Evolutionary conservation across 2,329 filamentous ascomycete species (phyloP).

Genomic region (Exophiala sp.): DNA sequence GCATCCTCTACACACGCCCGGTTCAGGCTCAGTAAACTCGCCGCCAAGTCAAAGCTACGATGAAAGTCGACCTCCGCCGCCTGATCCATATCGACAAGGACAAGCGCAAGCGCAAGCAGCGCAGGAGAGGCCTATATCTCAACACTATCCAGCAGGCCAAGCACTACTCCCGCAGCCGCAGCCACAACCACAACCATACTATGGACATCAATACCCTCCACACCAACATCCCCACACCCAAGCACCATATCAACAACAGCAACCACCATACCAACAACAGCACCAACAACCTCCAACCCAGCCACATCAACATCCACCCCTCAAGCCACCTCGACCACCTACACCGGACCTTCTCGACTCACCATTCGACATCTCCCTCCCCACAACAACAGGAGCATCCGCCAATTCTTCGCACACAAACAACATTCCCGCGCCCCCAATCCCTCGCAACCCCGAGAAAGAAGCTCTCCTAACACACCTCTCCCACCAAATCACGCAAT

Average conservation of each 20-base stretch:
- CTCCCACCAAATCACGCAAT: conserved; percentile 60
- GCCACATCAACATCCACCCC: conserved; percentile 25
- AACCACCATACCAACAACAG: conserved; percentile 25
- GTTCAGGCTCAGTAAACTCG: conserved; percentile 4
- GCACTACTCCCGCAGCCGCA: conserved; percentile 16
- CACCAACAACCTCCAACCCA: conserved; percentile 7
- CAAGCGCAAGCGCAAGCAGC: conserved; percentile 4
- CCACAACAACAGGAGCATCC: conserved; percentile 43
- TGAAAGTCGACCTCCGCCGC: not conserved
- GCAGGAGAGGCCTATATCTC: conserved; percentile 4
- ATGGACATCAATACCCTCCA: conserved; percentile 21
- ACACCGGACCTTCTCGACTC: conserved; percentile 57
- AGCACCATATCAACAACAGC: conserved; percentile 26
- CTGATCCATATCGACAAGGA: conserved; percentile 4
- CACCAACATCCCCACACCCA: conserved; percentile 17
- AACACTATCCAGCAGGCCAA: conserved; percentile 7
- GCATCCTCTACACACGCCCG: not conserved
- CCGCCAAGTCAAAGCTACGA: conserved; percentile 9
- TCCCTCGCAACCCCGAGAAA: conserved; percentile 93
- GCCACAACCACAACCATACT: conserved; percentile 19
- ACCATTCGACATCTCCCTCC: conserved; percentile 55
- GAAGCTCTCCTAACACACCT: conserved; percentile 76
- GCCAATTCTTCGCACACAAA: conserved; percentile 35
- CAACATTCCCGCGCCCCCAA: conserved; percentile 66
- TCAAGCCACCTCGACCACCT: conserved; percentile 30